phyloP scores from a whole-genome alignment of 352 stramenopile species.

The Labyrinthula sp. region DNA sequence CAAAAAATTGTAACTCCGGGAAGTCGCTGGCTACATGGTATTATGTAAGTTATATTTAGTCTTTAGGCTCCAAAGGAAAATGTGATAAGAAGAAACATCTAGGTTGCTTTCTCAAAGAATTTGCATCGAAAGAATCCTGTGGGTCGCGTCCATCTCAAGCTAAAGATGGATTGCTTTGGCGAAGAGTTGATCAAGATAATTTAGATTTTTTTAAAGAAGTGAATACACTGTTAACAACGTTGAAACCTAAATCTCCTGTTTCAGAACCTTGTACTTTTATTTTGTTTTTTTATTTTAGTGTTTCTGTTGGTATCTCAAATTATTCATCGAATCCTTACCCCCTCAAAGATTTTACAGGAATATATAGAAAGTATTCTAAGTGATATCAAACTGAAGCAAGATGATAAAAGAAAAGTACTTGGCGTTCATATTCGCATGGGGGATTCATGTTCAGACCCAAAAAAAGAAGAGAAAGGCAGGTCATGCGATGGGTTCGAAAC shows the following conservation, averaged over 20 bases:
- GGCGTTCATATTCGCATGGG: conserved; percentile 21
- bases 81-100: background rate
- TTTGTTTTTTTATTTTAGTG: too few species aligned
- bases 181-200: conserved; percentile 1
- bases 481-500: conserved; percentile 4
- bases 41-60: too few species aligned
- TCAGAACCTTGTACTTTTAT: conserved; percentile 8
- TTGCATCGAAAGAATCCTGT: background rate
- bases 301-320: conserved; percentile 23
- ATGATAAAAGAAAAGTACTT: conserved; percentile 5
- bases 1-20: conserved; percentile 9
- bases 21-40: background rate
- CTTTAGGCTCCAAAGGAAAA: too few species aligned
- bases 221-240: background rate
- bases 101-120: conserved; percentile 4
- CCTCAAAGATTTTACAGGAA: background rate
- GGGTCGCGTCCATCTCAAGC: too few species aligned
- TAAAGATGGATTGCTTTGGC: background rate
- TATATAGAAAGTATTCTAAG: background rate
- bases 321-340: conserved; percentile 3
- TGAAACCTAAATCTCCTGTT: background rate
- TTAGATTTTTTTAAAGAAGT: conserved; percentile 5
- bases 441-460: conserved; percentile 11
- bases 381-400: background rate
- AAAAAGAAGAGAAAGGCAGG: conserved; percentile 15